Base-by-base conservation (phyloP, 2,329 filamentous ascomycete species). In the Neocatenulostroma microsporum region DNA sequence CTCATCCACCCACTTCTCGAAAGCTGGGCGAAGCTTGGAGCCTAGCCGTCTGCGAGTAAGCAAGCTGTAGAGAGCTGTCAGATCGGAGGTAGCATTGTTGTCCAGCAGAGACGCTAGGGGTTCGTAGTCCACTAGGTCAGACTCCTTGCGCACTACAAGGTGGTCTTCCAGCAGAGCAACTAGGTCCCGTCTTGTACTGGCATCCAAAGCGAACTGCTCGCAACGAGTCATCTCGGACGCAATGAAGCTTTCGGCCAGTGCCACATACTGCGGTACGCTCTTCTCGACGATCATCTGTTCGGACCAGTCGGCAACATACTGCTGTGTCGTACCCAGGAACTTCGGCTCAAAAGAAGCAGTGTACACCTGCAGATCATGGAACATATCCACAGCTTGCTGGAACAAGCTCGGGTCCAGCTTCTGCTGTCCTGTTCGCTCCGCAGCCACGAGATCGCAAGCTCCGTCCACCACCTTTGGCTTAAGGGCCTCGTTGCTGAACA, bases 321-420 rank as follows among this genome's bases (percentile, higher is more conserved):
- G 55, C 36, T 76, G 70, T 1, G 89, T 91, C 5, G 73, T 61
- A 7, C 69, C 63, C 36, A 94, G 63, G 45, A 95, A 81, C 4
- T 70, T 66, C 3, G 82, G 79, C 60, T 96, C 91, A 49, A 98
- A 94, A 11, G 75, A 69, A 41, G 72, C 80, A 0, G 72, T 75
- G 58, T 96, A 98, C 3, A 89, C 76, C 36, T 80, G 78, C 30
- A 95, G 73, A n/a, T 87, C 76, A 49, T 93, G 80, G 43, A 96
- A 73, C 75, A 95, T 86, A 40, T 78, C 74, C 34, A 96, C 76
- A 0, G 83, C 74, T 38, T 84, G 78, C 46, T 74, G 78, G 35
- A 96, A 74, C n/a, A 63, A 60, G 1, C 73, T 61, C 47, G 86
- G 76, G 46, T 82, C 78, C 1, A 74, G 52, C 50, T 54, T 72